Base-by-base conservation (phyloP, 352 stramenopile genomes). In the Pilasporangium apinafurcum region DNA sequence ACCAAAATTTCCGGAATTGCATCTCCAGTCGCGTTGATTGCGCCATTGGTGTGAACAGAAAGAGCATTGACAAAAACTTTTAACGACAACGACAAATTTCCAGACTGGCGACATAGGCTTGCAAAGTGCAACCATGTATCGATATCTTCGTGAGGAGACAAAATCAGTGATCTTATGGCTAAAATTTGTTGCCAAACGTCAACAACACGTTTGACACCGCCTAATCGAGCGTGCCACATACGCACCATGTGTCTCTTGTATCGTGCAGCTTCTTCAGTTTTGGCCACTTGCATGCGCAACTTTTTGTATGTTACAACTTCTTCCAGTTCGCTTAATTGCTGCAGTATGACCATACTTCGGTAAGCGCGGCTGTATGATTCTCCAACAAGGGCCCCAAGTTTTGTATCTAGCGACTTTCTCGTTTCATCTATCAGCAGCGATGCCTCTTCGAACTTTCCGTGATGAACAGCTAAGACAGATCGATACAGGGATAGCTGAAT, bases 351-450 rank as follows among this genome's bases (percentile, higher is more conserved):
- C 69, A 99, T 97, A 48, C 91, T 95, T 27, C 77, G 78, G 56
- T 99, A 99, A 4, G 95, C 95, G 16, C 97, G 84, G 33, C 85
- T 96, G 65, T 99, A 99, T 5, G 83, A 97, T 65, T 99, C 95
- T 26, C 74, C 86, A 26, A 99, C 92, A 14, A 99, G 83, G 21
- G 96, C 92, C 3, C 91, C 95, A 16, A 99, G 96, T 24, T 94
- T 88, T 30, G 83, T 92, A 49, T 98, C 95, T 26, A 99, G 86
- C 5, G 94, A 77, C 41, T 83, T 86, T 12, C 96, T 72, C 12
- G 95, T 96, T 17, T 59, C 68, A 67, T 99, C 94, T 44, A 99
- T 98, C 20, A 92, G 82, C 25, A 69, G 66, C n/a, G 74, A 69
- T 2, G 96, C 96, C 26, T 83, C 64, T 7, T 86, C 77, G 61